Percentiles rank a stretch among this genome's conserved stretches.
Conservation (phyloP, 1,284 basidiomycete species). For the Anthracocystis walkeri region DNA sequence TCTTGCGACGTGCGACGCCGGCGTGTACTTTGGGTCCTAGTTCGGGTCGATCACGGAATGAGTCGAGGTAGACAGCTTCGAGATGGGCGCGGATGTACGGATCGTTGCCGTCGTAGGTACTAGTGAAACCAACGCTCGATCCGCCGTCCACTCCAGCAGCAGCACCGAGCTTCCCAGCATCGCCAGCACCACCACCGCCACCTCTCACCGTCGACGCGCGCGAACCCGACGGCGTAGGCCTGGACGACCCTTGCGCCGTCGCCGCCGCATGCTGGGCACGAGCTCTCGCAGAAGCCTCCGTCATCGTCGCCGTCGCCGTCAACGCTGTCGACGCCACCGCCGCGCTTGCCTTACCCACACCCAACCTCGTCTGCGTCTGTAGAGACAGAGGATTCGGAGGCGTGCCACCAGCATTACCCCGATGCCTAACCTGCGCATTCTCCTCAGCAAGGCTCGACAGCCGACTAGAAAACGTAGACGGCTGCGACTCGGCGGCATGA, state of each 20-base stretch:
- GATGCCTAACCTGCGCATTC: constrained; percentile 18
- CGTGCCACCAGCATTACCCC: neutral
- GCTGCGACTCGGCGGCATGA: constrained; percentile 21
- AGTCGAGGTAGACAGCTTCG: constrained; percentile 55
- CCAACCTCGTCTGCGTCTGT: constrained; percentile 45
- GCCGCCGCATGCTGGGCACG: constrained; percentile 32
- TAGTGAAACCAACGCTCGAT: constrained; percentile 33
- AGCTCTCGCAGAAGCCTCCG: constrained; percentile 44
- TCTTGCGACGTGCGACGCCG: constrained; percentile 29
- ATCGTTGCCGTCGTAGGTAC: constrained; percentile 66
- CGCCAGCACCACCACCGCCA: constrained; percentile 6
- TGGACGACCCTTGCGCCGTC: constrained; percentile 26
- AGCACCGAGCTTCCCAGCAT: constrained; percentile 15
- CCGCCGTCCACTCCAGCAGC: constrained; percentile 17
- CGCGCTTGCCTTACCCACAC: constrained; percentile 51
- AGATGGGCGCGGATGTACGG: constrained; percentile 67
- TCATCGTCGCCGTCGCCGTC: constrained; percentile 56
- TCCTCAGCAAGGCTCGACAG: constrained; percentile 44
- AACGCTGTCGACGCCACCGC: constrained; percentile 48
- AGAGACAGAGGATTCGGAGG: constrained; percentile 27
- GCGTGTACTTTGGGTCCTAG: constrained; percentile 43
- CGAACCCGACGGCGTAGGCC: constrained; percentile 48
- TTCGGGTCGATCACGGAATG: constrained; percentile 54
- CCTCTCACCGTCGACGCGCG: constrained; percentile 38
- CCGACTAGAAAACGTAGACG: constrained; percentile 33